Base-by-base conservation (phyloP, 352 stramenopile species). In the Phytophthora megakarya region DNA sequence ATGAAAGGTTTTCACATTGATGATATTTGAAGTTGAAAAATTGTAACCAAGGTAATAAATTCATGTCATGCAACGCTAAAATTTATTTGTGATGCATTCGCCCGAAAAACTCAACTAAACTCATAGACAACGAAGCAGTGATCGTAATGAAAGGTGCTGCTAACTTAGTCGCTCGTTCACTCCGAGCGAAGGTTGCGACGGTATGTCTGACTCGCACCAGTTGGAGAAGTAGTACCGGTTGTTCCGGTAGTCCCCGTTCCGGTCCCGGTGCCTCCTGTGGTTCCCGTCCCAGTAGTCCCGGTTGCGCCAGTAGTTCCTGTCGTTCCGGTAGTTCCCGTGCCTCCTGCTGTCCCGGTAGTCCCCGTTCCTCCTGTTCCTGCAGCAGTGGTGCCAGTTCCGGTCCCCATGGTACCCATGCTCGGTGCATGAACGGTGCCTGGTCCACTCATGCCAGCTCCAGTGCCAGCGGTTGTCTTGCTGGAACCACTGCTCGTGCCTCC, bases 341-440 rank as follows among this genome's bases (percentile, higher is more conserved):
- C 16, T 39, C 42, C 42, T 3, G 42, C 33, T 11, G 18, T 46
- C 16, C 40, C 40, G 13, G 40, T 28, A 10, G 40, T n/a, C 6
- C 23, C 43, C 22, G 43, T n/a, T 22, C 22, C 23, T 37, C 43
- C 43, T 18, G 22, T 37, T 22, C 43, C 43, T 21, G 23, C 23
- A 12, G 23, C 22, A 22, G 43, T 49, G 35, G 43, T 23, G 15
- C 44, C 44, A 30, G 44, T 38, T 51, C 44, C 44, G 11, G 44
- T n/a, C n/a, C n/a, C n/a, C n/a, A n/a, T n/a, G n/a, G n/a, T 39
- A 18, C 26, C 25, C 26, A 38, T 51, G 44, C 25, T 38, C 13
- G 44, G 44, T 11, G 44, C 25, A 38, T 51, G 44, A 51, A 51
- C 44, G 2, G 26, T 51, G 16, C 44, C 44, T 26, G 44, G 44